Percentiles rank a stretch among this genome's conserved stretches.
These are phyloP conservation scores for Talaromyces funiculosus DNA, from an alignment of 2,329 filamentous ascomycete genomes.

Conservation along the genomic window DNA sequence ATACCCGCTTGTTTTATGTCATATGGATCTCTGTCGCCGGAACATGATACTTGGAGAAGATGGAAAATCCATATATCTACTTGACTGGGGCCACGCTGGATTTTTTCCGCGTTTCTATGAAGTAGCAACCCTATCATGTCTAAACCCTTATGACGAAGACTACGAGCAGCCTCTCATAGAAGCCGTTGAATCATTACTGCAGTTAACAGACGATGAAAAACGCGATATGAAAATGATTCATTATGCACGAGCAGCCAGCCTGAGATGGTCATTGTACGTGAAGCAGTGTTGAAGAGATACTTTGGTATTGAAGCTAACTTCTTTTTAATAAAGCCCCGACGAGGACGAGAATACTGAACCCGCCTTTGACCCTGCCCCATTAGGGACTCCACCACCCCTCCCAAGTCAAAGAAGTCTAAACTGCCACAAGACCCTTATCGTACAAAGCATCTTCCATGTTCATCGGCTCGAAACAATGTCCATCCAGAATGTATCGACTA, in stretches of 20 bases:
- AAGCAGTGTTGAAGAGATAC: background rate
- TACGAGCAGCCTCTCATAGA: conserved; percentile 17
- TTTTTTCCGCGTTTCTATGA: conserved; percentile 23
- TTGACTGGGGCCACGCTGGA: conserved; percentile 23
- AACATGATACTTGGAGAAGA: conserved; percentile 24
- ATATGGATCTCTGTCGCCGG: conserved; percentile 22
- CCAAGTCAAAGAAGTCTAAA: background rate
- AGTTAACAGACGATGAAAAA: conserved; percentile 21
- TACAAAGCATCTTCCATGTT: no score
- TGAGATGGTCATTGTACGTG: conserved; percentile 18
- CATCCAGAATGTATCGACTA: no score
- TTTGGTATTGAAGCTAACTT: background rate
- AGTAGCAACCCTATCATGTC: conserved; percentile 16
- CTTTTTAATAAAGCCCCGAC: background rate
- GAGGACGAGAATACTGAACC: conserved; percentile 3
- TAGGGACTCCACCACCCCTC: conserved; percentile 4
- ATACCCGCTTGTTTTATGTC: conserved; percentile 23
- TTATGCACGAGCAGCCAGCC: conserved; percentile 14
- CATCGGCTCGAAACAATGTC: no score
- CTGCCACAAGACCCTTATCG: no score
- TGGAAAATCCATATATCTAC: conserved; percentile 18
- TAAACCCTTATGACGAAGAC: conserved; percentile 17
- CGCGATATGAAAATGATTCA: conserved; percentile 17
- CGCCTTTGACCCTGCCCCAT: conserved; percentile 1
- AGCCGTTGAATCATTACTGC: conserved; percentile 12